A percentile compares a stretch with the other conserved stretches of the same genome.
phyloP scores from a whole-genome alignment of 2,329 filamentous ascomycete genomes.

The Zarea fungicola region DNA sequence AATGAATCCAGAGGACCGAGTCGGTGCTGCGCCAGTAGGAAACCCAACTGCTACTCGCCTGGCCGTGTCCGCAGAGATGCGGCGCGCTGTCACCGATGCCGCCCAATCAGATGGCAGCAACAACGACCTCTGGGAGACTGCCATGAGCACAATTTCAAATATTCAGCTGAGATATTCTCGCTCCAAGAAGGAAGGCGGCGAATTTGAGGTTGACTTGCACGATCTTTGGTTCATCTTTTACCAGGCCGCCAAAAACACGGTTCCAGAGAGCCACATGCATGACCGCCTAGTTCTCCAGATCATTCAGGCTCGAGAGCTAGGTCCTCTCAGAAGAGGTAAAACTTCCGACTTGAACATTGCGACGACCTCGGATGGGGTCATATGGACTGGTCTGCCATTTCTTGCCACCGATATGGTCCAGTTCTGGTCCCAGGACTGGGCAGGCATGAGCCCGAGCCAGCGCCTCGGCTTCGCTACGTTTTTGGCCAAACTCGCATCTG shows the following conservation, averaged over 20 bases:
- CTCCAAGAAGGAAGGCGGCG: background rate
- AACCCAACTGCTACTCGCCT: no score
- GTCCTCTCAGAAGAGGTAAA: background rate
- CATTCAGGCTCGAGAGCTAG: background rate
- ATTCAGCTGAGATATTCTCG: background rate
- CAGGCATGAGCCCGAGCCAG: background rate
- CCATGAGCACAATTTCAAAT: background rate
- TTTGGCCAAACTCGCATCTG: background rate
- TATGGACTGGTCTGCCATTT: background rate
- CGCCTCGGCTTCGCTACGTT: background rate
- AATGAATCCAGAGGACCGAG: no score
- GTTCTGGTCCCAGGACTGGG: slow-evolving; percentile 2
- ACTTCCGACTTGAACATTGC: background rate
- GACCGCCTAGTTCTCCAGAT: slow-evolving; percentile 5
- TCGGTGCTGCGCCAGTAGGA: no score
- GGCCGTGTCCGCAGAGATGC: background rate
- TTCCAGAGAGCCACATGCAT: background rate
- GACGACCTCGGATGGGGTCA: background rate
- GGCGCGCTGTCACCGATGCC: background rate
- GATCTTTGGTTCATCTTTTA: slow-evolving; percentile 8
- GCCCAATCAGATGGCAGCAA: background rate
- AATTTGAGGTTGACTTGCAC: slow-evolving; percentile 5
- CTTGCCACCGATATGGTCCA: background rate
- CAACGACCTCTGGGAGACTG: background rate
- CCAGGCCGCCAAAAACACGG: background rate